Base-by-base conservation (phyloP, 371 early-diverging fungal species). In the Massospora cicadina region DNA sequence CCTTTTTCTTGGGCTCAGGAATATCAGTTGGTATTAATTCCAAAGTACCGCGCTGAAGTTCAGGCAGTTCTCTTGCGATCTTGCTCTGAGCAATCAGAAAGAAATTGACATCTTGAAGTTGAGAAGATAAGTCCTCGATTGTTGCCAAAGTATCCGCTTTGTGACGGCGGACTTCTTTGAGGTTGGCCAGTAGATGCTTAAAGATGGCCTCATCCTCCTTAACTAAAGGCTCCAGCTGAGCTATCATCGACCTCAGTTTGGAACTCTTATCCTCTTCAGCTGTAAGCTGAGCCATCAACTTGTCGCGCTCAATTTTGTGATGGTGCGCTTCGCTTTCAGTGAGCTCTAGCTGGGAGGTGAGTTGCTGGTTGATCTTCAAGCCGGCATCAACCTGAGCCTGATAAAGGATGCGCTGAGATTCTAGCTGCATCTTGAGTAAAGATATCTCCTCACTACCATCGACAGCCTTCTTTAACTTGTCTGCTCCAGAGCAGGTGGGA, bases 81-180 rank as follows among this genome's bases (percentile, higher is more conserved):
- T 21, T 10, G 25, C 57, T 21, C 26, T 57, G 57, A 5, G 28
- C 28, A 5, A 21, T n/a, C 25, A 57, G 23, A 10, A 27, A 25
- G 28, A 25, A 57, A 26, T 57, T 57, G 57, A 57, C 26, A 26
- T 57, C 57, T 10, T 27, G 57, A 3, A 57, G 57, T 27, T 57
- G 57, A 27, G 57, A n/a, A 57, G 25, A 25, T 57, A 57, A 21
- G 28, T 57, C 57, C 12, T 57, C 57, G 26, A 57, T 26, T 57
- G 10, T 57, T 10, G 5, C 17, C 17, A 43, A 10, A 5, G 17
- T 43, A 17, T 43, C 43, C 17, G 43, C 5, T 43, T 43, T 43
- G 17, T 43, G 17, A 17, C 43, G 17, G 43, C 43, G 43, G 28
- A 57, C 28, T 57, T 57, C 57, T 27, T 57, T 57, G 57, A 57